These are phyloP conservation scores for Tuctoria greenei DNA, from an alignment of 176 grass and related monocot species.

Conservation along the genomic window DNA sequence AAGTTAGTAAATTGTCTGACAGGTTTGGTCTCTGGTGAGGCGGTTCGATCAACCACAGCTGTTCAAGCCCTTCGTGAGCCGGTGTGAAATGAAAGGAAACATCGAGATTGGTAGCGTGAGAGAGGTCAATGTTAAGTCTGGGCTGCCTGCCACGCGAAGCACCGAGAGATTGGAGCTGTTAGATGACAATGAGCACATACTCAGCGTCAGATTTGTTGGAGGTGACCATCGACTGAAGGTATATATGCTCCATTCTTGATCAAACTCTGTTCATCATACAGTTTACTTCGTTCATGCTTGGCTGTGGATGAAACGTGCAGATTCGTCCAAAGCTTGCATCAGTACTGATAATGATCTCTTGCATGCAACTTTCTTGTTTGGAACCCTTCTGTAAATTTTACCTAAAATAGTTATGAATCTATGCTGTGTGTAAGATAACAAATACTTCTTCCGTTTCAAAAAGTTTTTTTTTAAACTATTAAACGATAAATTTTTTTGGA, in stretches of 20 bases:
- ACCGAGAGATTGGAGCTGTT: constrained; percentile 76
- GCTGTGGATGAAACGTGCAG: neutral
- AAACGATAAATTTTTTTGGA: no score
- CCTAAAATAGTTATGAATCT: neutral
- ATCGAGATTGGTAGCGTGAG: constrained; percentile 87
- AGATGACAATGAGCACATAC: constrained; percentile 87
- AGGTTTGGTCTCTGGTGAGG: constrained; percentile 99
- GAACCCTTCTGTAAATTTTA: neutral
- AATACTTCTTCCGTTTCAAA: no score
- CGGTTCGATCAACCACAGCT: constrained; percentile 94
- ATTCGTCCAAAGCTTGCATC: neutral
- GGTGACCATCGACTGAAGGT: constrained; percentile 93
- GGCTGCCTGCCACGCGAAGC: constrained; percentile 83
- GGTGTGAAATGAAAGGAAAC: constrained; percentile 81
- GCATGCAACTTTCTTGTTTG: neutral
- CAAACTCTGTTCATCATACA: neutral
- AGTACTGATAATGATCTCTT: neutral
- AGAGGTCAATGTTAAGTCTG: constrained; percentile 93
- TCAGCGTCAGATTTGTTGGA: constrained; percentile 87
- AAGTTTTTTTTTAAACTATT: no score
- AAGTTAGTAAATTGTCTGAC: constrained; percentile 14
- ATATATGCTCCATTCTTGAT: constrained; percentile 40
- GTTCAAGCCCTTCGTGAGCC: constrained; percentile 95
- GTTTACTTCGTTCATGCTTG: constrained; percentile 6
- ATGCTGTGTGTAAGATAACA: constrained; percentile 5